Percentiles rank a stretch among this genome's conserved stretches.
phyloP scores from a whole-genome alignment of 345 rosid species.

The Durio zibethinus region DNA sequence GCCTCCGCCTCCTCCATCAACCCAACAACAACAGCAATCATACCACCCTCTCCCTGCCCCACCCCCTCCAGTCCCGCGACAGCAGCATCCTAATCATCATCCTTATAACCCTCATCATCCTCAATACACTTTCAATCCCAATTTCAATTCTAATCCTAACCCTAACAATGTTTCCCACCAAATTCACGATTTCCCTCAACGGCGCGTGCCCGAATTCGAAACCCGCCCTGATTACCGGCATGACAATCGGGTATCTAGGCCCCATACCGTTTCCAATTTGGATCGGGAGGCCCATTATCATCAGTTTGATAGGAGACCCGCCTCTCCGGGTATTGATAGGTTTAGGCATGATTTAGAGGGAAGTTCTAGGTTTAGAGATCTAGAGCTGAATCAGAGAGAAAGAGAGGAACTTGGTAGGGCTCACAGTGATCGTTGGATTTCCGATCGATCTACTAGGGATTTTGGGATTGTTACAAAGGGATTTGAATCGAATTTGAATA shows the following conservation, averaged over 20 bases:
- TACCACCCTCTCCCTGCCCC: conserved; percentile 16
- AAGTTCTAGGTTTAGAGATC: conserved; percentile 47
- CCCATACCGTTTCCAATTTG: conserved; percentile 18
- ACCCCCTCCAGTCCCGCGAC: conserved; percentile 23
- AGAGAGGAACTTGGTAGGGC: conserved; percentile 31
- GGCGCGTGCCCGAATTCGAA: conserved; percentile 19
- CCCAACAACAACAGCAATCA: conserved; percentile 20
- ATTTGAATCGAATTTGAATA: conserved; percentile 29
- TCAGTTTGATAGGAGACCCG: conserved; percentile 32
- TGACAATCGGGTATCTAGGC: conserved; percentile 21
- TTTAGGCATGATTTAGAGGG: conserved; percentile 40
- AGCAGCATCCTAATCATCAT: conserved; percentile 22
- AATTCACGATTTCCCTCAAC: conserved; percentile 19
- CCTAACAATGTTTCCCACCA: conserved; percentile 19
- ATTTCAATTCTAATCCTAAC: conserved; percentile 24
- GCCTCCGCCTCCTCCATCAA: conserved; percentile 23
- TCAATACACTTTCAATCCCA: conserved; percentile 32
- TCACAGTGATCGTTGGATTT: conserved; percentile 29
- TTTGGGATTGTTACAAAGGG: conserved; percentile 22
- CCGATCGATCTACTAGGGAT: conserved; percentile 44
- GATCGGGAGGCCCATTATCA: conserved; percentile 22
- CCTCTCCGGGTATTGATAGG: conserved; percentile 32
- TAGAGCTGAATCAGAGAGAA: conserved; percentile 25
- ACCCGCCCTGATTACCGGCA: conserved; percentile 27
- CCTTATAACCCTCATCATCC: conserved; percentile 31